These are phyloP conservation scores for Chrysanthemum makinoi DNA, from an alignment of 129 eudicot species.

Conservation along the genomic window DNA sequence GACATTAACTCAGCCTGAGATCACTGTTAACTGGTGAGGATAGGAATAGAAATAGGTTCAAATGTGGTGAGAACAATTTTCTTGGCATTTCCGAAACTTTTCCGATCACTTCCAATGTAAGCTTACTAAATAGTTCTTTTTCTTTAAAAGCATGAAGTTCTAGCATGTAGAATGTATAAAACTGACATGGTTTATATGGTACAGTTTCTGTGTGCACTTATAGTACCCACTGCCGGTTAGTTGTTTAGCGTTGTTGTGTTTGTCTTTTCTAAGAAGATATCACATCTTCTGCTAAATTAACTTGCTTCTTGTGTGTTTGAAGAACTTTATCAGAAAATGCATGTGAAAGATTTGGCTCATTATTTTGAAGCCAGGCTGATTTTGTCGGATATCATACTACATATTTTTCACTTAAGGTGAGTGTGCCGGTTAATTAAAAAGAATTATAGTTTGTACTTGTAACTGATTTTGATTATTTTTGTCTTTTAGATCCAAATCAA, in stretches of 20 bases:
- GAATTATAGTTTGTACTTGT: conserved; percentile 1
- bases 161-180: not conserved
- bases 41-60: conserved; percentile 68
- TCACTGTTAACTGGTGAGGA: conserved; percentile 6
- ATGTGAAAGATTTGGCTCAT: no score
- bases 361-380: no score
- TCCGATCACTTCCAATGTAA: conserved; percentile 65
- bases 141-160: not conserved
- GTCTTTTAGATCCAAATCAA: conserved; percentile 71
- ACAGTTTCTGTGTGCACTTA: conserved; percentile 68
- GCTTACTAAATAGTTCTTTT: conserved; percentile 24
- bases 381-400: no score
- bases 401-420: conserved; percentile 28
- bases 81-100: conserved; percentile 47
- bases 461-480: conserved; percentile 18
- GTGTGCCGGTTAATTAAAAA: not conserved
- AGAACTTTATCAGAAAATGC: no score
- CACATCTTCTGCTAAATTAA: no score
- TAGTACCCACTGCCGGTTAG: conserved; percentile 39
- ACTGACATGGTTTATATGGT: conserved; percentile 21
- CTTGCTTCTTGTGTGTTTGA: no score
- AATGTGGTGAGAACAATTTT: conserved; percentile 51
- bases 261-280: no score
- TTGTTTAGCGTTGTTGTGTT: no score
- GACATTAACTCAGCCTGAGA: no score